phyloP scores from a whole-genome alignment of 768 basidiomycete species.

The Candolleomyces eurysporus region DNA sequence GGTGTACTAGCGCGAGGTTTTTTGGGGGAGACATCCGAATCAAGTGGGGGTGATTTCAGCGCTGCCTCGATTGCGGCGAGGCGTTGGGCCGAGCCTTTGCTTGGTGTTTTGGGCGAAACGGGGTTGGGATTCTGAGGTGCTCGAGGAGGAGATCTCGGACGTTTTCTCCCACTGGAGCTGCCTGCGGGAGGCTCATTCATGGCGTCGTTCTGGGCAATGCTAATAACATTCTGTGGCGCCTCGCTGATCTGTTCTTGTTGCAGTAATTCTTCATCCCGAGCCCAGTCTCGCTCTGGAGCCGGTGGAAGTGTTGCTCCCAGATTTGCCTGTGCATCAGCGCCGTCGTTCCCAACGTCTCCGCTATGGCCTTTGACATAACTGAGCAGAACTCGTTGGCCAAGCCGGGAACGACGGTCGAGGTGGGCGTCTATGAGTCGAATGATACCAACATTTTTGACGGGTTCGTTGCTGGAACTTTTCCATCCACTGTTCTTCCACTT shows the following conservation, averaged over 20 bases:
- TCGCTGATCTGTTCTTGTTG: conserved; percentile 14
- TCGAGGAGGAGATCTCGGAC: neutral
- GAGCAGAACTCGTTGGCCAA: conserved; percentile 58
- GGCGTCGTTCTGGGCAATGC: neutral
- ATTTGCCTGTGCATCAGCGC: conserved; percentile 75
- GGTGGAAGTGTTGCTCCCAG: conserved; percentile 43
- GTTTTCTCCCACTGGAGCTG: neutral
- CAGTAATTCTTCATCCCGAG: conserved; percentile 5
- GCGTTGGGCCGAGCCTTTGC: neutral
- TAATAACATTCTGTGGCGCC: neutral
- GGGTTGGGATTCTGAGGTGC: neutral
- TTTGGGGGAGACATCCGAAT: neutral
- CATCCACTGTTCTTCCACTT: conserved; percentile 64
- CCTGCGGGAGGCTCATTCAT: neutral
- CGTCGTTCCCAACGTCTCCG: conserved; percentile 82
- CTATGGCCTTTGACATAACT: conserved; percentile 78
- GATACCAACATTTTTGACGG: conserved; percentile 71
- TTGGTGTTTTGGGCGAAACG: neutral
- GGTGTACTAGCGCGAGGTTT: neutral
- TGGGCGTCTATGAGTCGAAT: conserved; percentile 70
- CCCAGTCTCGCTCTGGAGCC: conserved; percentile 62
- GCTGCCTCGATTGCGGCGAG: neutral
- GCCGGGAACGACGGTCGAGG: conserved; percentile 47
- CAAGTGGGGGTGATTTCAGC: neutral
- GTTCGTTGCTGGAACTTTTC: conserved; percentile 40